Percentiles rank a stretch among this genome's conserved stretches.
Evolutionary conservation across 2,329 filamentous ascomycete genomes (phyloP).

Genomic region (Arthrobotrys entomopaga): DNA sequence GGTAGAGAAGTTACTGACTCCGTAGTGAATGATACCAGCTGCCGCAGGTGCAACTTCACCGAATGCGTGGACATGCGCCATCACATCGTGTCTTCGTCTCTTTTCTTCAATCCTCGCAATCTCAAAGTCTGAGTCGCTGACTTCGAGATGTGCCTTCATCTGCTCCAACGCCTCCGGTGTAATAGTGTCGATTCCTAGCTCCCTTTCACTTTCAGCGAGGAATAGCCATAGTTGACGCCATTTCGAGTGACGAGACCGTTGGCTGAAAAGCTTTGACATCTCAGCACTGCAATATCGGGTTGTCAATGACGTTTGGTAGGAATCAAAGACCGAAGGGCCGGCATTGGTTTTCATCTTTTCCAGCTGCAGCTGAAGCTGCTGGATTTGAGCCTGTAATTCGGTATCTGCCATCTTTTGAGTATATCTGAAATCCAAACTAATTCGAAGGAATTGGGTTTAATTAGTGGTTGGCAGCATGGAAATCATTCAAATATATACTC

Average conservation of each 20-base stretch:
- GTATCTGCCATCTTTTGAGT: constrained; percentile 1
- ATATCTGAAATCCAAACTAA: not conserved
- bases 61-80: constrained; percentile 78
- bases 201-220: constrained; percentile 83
- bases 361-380: constrained; percentile 21
- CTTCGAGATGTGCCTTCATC: constrained; percentile 77
- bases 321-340: constrained; percentile 62
- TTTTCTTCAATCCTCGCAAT: constrained; percentile 81
- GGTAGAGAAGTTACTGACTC: constrained; percentile 25
- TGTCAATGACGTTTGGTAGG: constrained; percentile 74
- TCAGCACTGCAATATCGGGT: constrained; percentile 76
- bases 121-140: constrained; percentile 81
- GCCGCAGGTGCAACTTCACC: constrained; percentile 78
- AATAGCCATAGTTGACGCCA: constrained; percentile 88
- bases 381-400: constrained; percentile 8
- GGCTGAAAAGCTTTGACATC: constrained; percentile 83
- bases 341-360: constrained; percentile 16
- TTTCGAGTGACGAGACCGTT: constrained; percentile 76
- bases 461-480: too few relatives aligned
- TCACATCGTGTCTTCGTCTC: constrained; percentile 73
- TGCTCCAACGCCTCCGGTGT: constrained; percentile 78
- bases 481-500: not conserved
- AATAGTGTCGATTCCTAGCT: constrained; percentile 78
- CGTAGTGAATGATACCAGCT: constrained; percentile 82
- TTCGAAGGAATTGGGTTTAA: too few relatives aligned